Evolutionary conservation across 2,329 filamentous ascomycete species (phyloP).

Genomic region (Neocucurbitaria cava): DNA sequence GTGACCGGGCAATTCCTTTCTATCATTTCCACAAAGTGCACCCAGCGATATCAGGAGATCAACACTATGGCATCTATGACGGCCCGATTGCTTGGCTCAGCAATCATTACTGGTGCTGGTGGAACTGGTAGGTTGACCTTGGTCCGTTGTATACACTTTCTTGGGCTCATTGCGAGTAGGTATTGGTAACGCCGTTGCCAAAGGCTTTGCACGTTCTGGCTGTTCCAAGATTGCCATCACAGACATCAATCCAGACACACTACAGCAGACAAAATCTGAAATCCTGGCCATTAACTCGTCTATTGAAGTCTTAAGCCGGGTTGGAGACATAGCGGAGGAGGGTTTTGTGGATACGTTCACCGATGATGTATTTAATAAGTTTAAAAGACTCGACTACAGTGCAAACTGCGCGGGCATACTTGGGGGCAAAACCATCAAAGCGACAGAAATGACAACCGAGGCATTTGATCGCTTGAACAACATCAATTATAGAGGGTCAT

Average conservation of each 20-base stretch:
- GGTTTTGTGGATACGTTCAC: constrained; percentile 54
- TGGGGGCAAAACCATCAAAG: constrained; percentile 48
- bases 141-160: neutral
- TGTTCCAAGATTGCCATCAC: constrained; percentile 62
- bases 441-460: constrained; percentile 56
- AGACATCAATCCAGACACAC: constrained; percentile 54
- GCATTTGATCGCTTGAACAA: constrained; percentile 62
- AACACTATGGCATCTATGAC: neutral
- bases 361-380: constrained; percentile 41
- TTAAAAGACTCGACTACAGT: constrained; percentile 62
- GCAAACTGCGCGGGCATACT: constrained; percentile 64
- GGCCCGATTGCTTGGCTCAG: constrained; percentile 34
- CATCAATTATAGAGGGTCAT: constrained; percentile 66
- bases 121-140: constrained; percentile 35
- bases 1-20: neutral
- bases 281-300: constrained; percentile 27
- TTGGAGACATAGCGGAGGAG: constrained; percentile 60
- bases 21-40: constrained; percentile 1
- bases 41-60: neutral
- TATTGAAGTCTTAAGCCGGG: constrained; percentile 45
- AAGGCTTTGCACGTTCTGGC: constrained; percentile 59
- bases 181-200: constrained; percentile 62
- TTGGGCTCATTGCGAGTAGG: constrained; percentile 46
- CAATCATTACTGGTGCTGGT: constrained; percentile 44
- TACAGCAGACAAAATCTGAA: constrained; percentile 45